A percentile compares a stretch with the other conserved stretches of the same genome.
Evolutionary conservation across 1,284 basidiomycete genomes (phyloP).

Genomic region (Austroboletus niveus): DNA sequence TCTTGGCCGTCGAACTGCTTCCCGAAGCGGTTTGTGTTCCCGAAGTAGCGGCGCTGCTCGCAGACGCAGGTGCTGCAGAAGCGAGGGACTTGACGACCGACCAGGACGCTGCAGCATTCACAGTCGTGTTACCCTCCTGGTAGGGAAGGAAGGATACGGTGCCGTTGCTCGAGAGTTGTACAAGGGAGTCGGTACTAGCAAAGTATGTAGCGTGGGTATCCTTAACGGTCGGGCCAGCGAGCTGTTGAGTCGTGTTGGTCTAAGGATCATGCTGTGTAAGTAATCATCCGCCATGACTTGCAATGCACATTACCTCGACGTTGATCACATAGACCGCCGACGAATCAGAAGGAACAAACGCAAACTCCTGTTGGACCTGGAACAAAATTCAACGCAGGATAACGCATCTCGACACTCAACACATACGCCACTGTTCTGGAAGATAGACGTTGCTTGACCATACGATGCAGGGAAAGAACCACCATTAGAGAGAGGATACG

Average conservation of each 20-base stretch:
- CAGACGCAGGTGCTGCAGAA: slow-evolving; percentile 30
- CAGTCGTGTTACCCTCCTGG: slow-evolving; percentile 43
- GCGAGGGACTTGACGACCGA: slow-evolving; percentile 39
- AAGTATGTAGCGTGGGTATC: slow-evolving; percentile 72
- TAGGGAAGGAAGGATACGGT: slow-evolving; percentile 69
- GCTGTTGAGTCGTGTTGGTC: slow-evolving; percentile 74
- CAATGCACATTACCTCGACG: slow-evolving; percentile 49
- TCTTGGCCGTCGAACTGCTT: slow-evolving; percentile 11
- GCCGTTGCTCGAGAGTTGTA: slow-evolving; percentile 74
- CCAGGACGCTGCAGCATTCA: slow-evolving; percentile 53
- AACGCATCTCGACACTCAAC: neutral
- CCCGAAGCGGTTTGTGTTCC: slow-evolving; percentile 18
- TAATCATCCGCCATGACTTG: neutral
- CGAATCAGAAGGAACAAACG: slow-evolving; percentile 81
- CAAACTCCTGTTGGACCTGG: slow-evolving; percentile 79
- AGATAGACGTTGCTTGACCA: slow-evolving; percentile 78
- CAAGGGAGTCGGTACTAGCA: slow-evolving; percentile 64
- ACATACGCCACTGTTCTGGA: slow-evolving; percentile 53
- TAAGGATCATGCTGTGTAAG: slow-evolving; percentile 24
- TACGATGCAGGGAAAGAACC: slow-evolving; percentile 70
- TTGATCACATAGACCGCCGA: slow-evolving; percentile 79
- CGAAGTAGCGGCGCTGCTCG: slow-evolving; percentile 17
- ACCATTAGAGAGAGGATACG: slow-evolving; percentile 50
- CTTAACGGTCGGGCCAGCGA: slow-evolving; percentile 66
- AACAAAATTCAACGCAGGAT: neutral